These are phyloP conservation scores for Schrenkiella parvula DNA, from an alignment of 345 rosid species.

Conservation along the genomic window DNA sequence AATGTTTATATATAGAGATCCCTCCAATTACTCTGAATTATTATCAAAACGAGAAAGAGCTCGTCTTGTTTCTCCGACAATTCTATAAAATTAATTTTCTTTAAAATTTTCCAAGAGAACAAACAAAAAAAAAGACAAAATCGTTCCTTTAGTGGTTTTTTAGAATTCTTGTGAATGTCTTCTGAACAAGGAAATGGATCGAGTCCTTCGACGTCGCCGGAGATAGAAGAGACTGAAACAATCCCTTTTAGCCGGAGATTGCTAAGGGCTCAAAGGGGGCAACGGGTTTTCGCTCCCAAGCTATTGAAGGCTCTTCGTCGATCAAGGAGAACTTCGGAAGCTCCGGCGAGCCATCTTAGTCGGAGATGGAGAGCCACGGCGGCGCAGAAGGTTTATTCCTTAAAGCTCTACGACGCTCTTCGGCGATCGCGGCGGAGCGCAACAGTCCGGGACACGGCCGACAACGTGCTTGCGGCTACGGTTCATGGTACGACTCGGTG, in stretches of 20 bases:
- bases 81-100: neutral
- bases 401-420: conserved; percentile 69
- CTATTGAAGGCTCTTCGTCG: conserved; percentile 21
- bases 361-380: conserved; percentile 63
- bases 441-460: conserved; percentile 80
- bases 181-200: conserved; percentile 15
- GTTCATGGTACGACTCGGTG: conserved; percentile 84
- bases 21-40: conserved; percentile 16
- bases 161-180: conserved; percentile 27
- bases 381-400: conserved; percentile 67
- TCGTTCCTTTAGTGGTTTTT: neutral
- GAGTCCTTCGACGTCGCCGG: conserved; percentile 5
- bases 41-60: conserved; percentile 13
- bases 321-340: conserved; percentile 3
- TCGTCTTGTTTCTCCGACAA: neutral
- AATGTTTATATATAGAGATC: conserved; percentile 30
- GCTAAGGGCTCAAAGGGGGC: neutral
- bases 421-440: conserved; percentile 45
- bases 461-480: conserved; percentile 68
- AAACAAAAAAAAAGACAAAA: neutral
- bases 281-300: conserved; percentile 24
- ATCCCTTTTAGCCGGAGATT: conserved; percentile 8
- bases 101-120: neutral
- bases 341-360: conserved; percentile 2
- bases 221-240: conserved; percentile 6